Percentiles rank a stretch among this genome's conserved stretches.
phyloP scores from a whole-genome alignment of 2,329 filamentous ascomycete genomes.

The Penicillium janthinellum region DNA sequence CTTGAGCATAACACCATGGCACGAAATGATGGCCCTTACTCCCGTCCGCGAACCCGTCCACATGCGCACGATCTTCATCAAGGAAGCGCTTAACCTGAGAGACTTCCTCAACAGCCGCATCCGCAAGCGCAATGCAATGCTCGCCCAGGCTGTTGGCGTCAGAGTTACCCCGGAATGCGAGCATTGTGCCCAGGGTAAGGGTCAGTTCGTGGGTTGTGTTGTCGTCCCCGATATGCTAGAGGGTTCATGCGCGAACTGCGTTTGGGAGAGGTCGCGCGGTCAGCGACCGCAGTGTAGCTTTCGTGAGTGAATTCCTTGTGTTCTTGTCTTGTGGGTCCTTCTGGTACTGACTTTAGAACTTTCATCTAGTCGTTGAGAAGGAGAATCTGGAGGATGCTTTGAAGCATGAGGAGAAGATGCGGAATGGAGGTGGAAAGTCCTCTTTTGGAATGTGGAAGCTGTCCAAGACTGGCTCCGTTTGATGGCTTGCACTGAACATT shows the following conservation, averaged over 20 bases:
- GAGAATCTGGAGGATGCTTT: background rate
- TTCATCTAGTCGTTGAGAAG: background rate
- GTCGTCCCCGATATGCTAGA: background rate
- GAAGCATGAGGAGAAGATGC: background rate
- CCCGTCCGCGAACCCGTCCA: conserved; percentile 2
- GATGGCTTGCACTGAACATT: background rate
- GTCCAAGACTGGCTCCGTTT: background rate
- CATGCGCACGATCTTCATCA: background rate
- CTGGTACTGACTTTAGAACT: background rate
- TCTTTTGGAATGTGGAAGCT: background rate
- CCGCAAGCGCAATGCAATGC: conserved; percentile 1
- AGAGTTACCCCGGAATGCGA: background rate
- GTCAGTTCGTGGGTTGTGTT: conserved; percentile 6
- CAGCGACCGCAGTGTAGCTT: background rate
- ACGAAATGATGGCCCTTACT: background rate
- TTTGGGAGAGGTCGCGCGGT: background rate
- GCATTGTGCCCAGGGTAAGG: background rate
- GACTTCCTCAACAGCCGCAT: background rate
- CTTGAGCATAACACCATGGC: background rate
- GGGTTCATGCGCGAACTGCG: conserved; percentile 4
- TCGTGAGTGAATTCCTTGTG: background rate
- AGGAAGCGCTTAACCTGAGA: background rate
- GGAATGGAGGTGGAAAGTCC: background rate
- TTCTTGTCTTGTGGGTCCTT: background rate
- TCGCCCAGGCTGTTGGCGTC: conserved; percentile 1